A percentile compares a stretch with the other conserved stretches of the same genome.
These are phyloP conservation scores for Pyropia haitanensis DNA, from an alignment of 23 red algal genomes.

Conservation along the genomic window DNA sequence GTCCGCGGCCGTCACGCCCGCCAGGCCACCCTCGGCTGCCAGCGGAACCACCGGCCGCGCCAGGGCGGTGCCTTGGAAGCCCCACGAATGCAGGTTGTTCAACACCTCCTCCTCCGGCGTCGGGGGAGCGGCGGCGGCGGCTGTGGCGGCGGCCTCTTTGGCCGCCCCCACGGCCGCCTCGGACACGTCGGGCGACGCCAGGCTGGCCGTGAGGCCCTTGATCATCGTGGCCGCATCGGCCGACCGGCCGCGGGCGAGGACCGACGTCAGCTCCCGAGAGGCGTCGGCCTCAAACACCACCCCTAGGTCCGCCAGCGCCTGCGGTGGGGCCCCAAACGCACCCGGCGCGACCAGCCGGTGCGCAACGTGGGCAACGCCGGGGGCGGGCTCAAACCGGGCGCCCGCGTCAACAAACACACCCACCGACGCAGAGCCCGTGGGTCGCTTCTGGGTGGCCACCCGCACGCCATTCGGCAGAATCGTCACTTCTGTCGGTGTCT, in stretches of 20 bases:
- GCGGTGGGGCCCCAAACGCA: constrained; percentile 7
- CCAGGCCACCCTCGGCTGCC: constrained; percentile 75
- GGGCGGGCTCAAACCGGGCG: constrained; percentile 75
- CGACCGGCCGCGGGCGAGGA: constrained; percentile 72
- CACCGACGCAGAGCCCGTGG: constrained; percentile 67
- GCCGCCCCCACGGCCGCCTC: constrained; percentile 82
- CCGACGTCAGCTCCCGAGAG: constrained; percentile 88
- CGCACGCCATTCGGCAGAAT: constrained; percentile 85
- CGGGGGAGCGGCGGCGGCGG: constrained; percentile 80
- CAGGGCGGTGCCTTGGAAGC: constrained; percentile 85
- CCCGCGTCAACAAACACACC: constrained; percentile 93
- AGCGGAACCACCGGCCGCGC: constrained; percentile 57
- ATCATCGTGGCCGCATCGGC: constrained; percentile 59
- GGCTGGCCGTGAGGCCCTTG: constrained; percentile 76
- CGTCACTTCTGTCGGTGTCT: constrained; percentile 68
- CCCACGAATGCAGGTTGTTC: constrained; percentile 85
- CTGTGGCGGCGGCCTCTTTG: constrained; percentile 70
- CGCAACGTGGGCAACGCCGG: constrained; percentile 66
- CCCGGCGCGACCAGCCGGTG: constrained; percentile 79
- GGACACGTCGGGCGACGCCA: constrained; percentile 76
- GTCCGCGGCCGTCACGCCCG: constrained; percentile 57
- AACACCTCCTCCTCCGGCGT: constrained; percentile 92
- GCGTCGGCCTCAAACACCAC: constrained; percentile 95
- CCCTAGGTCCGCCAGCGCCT: constrained; percentile 81
- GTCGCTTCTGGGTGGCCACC: constrained; percentile 69